Percentiles rank a stretch among this genome's conserved stretches.
Evolutionary conservation across 2,329 filamentous ascomycete genomes (phyloP).

Genomic region (Tetracladium maxilliforme): DNA sequence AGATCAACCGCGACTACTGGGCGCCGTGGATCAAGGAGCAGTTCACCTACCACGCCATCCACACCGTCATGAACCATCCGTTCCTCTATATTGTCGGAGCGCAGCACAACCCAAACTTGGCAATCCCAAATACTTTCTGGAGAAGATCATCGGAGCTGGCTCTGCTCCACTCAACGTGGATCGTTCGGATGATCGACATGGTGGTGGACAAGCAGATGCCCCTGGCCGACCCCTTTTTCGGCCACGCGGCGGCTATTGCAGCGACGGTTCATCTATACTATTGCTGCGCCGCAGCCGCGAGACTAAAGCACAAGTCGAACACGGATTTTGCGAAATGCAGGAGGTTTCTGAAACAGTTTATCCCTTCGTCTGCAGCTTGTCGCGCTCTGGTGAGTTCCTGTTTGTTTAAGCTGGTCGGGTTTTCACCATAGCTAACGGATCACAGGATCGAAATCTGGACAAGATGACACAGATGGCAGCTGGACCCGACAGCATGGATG

Average conservation of each 20-base stretch:
- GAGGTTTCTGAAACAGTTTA: conserved; percentile 30
- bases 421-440: background rate
- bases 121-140: conserved; percentile 39
- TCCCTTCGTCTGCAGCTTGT: conserved; percentile 29
- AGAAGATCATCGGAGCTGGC: conserved; percentile 33
- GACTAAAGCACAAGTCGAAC: conserved; percentile 33
- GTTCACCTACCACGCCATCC: conserved; percentile 35
- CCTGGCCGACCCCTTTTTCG: conserved; percentile 34
- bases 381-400: conserved; percentile 22
- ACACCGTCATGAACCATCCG: conserved; percentile 34
- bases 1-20: conserved; percentile 30
- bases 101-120: conserved; percentile 33
- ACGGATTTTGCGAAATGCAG: conserved; percentile 34
- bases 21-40: conserved; percentile 35
- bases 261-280: conserved; percentile 38
- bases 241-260: conserved; percentile 32
- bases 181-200: conserved; percentile 38
- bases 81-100: conserved; percentile 36
- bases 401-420: background rate
- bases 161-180: conserved; percentile 35
- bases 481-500: conserved; percentile 28
- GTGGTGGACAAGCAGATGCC: conserved; percentile 31
- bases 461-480: conserved; percentile 32
- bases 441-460: conserved; percentile 29
- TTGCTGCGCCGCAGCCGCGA: conserved; percentile 30